Percentiles rank a stretch among this genome's conserved stretches.
phyloP scores from a whole-genome alignment of 257 asterid genomes.

The Capsicum baccatum region DNA sequence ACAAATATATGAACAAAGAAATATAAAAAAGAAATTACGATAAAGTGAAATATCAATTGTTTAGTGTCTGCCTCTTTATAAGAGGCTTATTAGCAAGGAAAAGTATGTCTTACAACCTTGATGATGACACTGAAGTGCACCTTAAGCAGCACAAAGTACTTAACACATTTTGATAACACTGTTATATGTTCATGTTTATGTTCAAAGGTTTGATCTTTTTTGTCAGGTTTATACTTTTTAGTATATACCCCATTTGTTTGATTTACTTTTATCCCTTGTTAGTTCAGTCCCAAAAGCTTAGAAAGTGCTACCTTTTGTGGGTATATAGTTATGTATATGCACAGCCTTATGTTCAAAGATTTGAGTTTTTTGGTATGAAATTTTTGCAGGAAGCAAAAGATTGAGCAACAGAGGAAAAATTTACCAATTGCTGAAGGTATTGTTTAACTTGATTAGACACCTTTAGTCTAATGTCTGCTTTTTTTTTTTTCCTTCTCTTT shows the following conservation, averaged over 20 bases:
- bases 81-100: too few species aligned
- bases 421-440: conserved; percentile 86
- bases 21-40: too few species aligned
- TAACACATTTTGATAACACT: too few species aligned
- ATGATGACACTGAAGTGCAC: too few species aligned
- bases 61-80: too few species aligned
- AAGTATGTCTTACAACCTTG: too few species aligned
- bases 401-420: conserved; percentile 69
- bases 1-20: too few species aligned
- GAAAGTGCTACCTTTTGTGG: not conserved
- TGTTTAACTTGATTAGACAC: not conserved
- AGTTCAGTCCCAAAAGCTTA: not conserved
- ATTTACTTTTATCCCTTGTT: not conserved
- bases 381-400: conserved; percentile 61
- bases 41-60: too few species aligned
- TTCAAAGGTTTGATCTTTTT: conserved; percentile 5
- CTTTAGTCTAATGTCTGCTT: not conserved
- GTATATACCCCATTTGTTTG: not conserved
- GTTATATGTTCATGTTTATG: not conserved
- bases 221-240: conserved; percentile 41
- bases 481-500: not conserved
- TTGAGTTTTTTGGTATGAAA: not conserved
- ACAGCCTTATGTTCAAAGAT: not conserved
- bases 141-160: too few species aligned
- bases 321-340: not conserved